Evolutionary conservation across 768 basidiomycete genomes (phyloP).

Genomic region (Russula griseocarnosa): DNA sequence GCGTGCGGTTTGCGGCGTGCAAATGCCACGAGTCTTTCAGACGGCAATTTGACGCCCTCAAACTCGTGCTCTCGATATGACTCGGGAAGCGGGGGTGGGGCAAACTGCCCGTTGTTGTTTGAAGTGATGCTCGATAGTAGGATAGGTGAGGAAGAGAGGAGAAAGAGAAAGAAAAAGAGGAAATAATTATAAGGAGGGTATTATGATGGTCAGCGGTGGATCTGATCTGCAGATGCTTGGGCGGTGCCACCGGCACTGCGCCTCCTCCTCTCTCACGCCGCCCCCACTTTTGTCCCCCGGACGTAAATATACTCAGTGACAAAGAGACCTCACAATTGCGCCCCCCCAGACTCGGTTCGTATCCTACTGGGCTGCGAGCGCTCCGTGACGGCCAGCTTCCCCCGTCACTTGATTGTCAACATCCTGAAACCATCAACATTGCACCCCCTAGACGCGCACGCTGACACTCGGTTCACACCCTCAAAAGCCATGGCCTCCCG

Average conservation of each 20-base stretch:
- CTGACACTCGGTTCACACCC: not conserved
- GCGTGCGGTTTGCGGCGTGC: constrained; percentile 36
- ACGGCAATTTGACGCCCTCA: constrained; percentile 21
- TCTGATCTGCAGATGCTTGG: not conserved
- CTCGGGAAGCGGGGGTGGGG: constrained; percentile 21
- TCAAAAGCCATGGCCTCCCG: not conserved
- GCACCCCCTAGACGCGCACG: not conserved
- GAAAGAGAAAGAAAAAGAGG: not conserved
- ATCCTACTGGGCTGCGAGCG: not conserved
- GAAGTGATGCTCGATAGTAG: not conserved
- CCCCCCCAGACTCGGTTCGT: not conserved
- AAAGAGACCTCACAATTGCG: not conserved
- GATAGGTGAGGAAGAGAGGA: not conserved
- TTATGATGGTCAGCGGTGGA: not conserved
- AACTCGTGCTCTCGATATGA: constrained; percentile 28
- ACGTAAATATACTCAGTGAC: not conserved
- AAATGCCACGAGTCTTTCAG: constrained; percentile 38
- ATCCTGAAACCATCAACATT: not conserved
- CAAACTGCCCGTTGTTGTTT: not conserved
- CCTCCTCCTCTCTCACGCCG: constrained; percentile 8
- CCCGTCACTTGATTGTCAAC: not conserved
- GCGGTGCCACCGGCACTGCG: constrained; percentile 7
- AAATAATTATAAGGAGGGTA: constrained; percentile 3
- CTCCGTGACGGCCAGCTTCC: not conserved
- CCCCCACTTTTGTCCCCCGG: constrained; percentile 7